These are phyloP conservation scores for Coniella lustricola DNA, from an alignment of 2,329 filamentous ascomycete genomes.

Conservation along the genomic window DNA sequence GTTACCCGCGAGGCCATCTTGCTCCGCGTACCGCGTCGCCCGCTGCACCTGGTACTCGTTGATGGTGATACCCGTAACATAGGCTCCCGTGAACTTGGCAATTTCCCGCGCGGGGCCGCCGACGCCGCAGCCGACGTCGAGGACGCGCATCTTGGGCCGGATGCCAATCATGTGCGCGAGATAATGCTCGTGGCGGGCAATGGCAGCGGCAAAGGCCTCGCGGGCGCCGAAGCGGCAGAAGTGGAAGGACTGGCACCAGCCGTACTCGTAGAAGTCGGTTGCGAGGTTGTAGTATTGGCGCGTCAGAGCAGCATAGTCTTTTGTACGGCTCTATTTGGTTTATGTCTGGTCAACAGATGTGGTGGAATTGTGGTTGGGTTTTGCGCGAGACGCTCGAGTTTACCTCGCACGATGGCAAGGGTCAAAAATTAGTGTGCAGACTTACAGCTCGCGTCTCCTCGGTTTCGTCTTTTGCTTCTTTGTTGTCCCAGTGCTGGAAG, in stretches of 20 bases:
- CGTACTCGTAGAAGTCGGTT: slow-evolving; percentile 69
- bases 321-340: slow-evolving; percentile 3
- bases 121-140: slow-evolving; percentile 73
- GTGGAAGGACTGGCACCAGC: slow-evolving; percentile 70
- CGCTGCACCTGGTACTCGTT: slow-evolving; percentile 76
- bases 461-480: slow-evolving; percentile 16
- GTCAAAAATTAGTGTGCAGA: background rate
- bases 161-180: slow-evolving; percentile 65
- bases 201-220: slow-evolving; percentile 64
- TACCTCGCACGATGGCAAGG: too few relatives aligned
- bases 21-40: slow-evolving; percentile 58
- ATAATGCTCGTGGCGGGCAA: slow-evolving; percentile 73
- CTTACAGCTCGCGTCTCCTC: slow-evolving; percentile 13
- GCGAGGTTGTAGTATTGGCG: slow-evolving; percentile 61
- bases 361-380: background rate
- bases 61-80: slow-evolving; percentile 69
- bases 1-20: slow-evolving; percentile 58
- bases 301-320: slow-evolving; percentile 15
- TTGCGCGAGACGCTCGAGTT: too few relatives aligned
- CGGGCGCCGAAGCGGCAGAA: slow-evolving; percentile 69
- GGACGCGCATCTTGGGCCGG: slow-evolving; percentile 57
- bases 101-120: slow-evolving; percentile 71
- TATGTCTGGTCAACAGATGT: background rate
- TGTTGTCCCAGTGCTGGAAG: slow-evolving; percentile 18
- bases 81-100: slow-evolving; percentile 62